phyloP scores from a whole-genome alignment of 2,329 filamentous ascomycete genomes.

The Stromatinia cepivora region DNA sequence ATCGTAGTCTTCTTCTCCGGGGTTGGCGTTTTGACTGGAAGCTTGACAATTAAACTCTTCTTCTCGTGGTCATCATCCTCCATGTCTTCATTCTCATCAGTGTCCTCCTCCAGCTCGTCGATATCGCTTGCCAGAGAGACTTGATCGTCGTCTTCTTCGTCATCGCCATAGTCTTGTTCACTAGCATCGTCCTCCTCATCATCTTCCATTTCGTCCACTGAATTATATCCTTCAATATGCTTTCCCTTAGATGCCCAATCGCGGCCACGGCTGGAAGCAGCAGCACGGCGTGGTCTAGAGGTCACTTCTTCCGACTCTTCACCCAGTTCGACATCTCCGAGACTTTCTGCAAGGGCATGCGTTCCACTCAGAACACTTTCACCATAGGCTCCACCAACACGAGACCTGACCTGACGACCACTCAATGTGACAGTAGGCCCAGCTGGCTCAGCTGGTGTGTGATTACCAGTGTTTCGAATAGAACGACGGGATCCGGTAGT shows the following conservation, averaged over 20 bases:
- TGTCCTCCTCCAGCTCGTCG: conserved; percentile 56
- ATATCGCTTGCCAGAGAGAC: conserved; percentile 59
- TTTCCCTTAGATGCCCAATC: conserved; percentile 45
- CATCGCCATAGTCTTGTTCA: conserved; percentile 72
- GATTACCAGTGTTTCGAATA: conserved; percentile 70
- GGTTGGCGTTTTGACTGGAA: conserved; percentile 51
- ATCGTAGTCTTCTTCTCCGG: conserved; percentile 38
- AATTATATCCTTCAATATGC: conserved; percentile 56
- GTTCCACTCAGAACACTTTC: conserved; percentile 56
- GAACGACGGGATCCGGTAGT: conserved; percentile 67
- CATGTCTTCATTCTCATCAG: conserved; percentile 44
- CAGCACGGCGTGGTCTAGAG: conserved; percentile 47
- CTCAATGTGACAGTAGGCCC: conserved; percentile 74
- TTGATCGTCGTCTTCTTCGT: conserved; percentile 69
- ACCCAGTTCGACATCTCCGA: conserved; percentile 47
- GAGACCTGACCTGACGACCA: conserved; percentile 76
- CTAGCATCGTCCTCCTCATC: conserved; percentile 65
- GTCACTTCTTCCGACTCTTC: conserved; percentile 45
- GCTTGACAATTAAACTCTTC: conserved; percentile 71
- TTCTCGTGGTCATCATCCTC: conserved; percentile 55
- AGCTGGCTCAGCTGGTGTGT: conserved; percentile 69
- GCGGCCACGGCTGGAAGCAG: conserved; percentile 28
- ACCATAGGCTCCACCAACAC: conserved; percentile 55
- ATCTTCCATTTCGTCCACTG: conserved; percentile 58
- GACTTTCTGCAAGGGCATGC: conserved; percentile 20